A percentile compares a stretch with the other conserved stretches of the same genome.
These are phyloP conservation scores for Cucumis cinereus DNA, from an alignment of 306 rosid genomes.

Conservation along the genomic window DNA sequence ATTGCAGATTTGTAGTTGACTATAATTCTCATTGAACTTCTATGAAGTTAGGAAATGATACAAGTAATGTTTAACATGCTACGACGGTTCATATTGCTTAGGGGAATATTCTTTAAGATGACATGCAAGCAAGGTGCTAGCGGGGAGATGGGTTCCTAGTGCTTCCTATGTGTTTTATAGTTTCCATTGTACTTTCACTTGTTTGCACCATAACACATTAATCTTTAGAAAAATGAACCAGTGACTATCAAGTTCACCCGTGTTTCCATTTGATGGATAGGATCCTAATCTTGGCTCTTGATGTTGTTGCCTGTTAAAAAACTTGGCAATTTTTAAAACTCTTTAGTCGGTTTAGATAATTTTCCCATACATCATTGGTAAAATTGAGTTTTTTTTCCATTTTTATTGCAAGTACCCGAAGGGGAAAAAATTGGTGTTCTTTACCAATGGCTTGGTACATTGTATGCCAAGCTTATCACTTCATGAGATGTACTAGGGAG, in stretches of 20 bases:
- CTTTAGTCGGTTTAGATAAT: neutral
- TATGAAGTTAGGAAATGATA: neutral
- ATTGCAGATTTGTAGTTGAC: neutral
- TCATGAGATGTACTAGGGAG: neutral
- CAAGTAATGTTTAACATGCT: neutral
- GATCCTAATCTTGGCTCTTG: neutral
- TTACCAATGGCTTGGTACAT: neutral
- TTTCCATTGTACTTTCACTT: neutral
- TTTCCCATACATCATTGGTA: neutral
- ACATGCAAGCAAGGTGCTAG: neutral
- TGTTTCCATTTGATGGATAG: neutral
- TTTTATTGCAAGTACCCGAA: neutral
- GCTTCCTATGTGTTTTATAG: neutral
- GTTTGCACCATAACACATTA: neutral
- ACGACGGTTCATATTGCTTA: neutral
- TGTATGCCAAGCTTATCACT: neutral
- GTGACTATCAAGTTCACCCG: neutral
- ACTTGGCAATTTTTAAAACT: neutral
- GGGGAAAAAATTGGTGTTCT: neutral
- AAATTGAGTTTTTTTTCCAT: neutral
- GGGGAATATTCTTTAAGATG: neutral
- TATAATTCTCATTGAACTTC: neutral
- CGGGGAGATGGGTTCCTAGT: neutral
- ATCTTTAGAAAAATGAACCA: neutral
- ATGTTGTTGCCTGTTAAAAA: neutral